Percentiles rank a stretch among this genome's conserved stretches.
Evolutionary conservation across 2,329 filamentous ascomycete genomes (phyloP).

Genomic region (Colletotrichum paranaense): DNA sequence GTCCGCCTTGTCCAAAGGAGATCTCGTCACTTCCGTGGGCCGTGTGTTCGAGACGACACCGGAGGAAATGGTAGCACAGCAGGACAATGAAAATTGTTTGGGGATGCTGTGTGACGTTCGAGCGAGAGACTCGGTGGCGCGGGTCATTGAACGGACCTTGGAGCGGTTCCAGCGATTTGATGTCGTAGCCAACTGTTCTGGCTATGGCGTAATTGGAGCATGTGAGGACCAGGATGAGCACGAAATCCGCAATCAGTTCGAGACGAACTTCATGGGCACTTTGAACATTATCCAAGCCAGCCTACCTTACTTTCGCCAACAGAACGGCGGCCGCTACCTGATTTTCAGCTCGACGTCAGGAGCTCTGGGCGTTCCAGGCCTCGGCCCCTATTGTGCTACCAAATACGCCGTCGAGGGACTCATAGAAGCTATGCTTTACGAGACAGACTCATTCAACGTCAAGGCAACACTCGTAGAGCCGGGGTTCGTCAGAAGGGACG

Average conservation of each 20-base stretch:
- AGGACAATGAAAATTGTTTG: slow-evolving; percentile 78
- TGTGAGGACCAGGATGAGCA: slow-evolving; percentile 98
- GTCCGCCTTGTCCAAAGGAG: slow-evolving; percentile 80
- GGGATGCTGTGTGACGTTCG: slow-evolving; percentile 92
- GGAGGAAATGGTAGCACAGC: slow-evolving; percentile 71
- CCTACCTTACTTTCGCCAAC: slow-evolving; percentile 86
- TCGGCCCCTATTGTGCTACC: slow-evolving; percentile 95
- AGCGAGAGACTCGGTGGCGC: slow-evolving; percentile 79
- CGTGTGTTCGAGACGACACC: slow-evolving; percentile 81
- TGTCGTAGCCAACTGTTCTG: slow-evolving; percentile 92
- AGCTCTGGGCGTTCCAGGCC: slow-evolving; percentile 89
- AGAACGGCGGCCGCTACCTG: slow-evolving; percentile 82
- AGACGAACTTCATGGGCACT: slow-evolving; percentile 97
- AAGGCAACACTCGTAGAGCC: slow-evolving; percentile 95
- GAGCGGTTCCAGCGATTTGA: slow-evolving; percentile 84
- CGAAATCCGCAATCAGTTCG: slow-evolving; percentile 95
- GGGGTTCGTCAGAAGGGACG: slow-evolving; percentile 87
- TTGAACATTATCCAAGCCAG: slow-evolving; percentile 92
- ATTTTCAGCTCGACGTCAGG: slow-evolving; percentile 96
- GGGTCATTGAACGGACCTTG: slow-evolving; percentile 77
- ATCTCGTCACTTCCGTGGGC: slow-evolving; percentile 88
- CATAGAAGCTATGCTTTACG: slow-evolving; percentile 96
- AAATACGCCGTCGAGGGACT: slow-evolving; percentile 97
- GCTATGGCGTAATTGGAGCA: slow-evolving; percentile 93
- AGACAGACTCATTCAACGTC: slow-evolving; percentile 90